Evolutionary conservation across 2,329 filamentous ascomycete species (phyloP).

Genomic region (Fusarium luffae): DNA sequence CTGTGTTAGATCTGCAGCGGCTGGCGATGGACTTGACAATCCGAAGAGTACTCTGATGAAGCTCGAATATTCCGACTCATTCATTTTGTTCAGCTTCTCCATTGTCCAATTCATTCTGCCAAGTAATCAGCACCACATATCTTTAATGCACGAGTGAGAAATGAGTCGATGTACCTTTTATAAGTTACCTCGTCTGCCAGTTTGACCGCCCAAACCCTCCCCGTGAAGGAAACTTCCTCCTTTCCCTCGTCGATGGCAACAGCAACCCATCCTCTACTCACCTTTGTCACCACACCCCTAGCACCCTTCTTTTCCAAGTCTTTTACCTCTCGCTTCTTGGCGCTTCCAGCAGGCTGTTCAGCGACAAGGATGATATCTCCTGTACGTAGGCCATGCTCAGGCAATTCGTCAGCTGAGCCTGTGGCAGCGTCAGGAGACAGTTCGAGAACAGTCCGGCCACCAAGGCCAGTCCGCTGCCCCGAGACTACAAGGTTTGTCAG

Average conservation of each 20-base stretch:
- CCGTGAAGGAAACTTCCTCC: constrained; percentile 58
- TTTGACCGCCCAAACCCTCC: constrained; percentile 72
- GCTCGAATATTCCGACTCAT: constrained; percentile 65
- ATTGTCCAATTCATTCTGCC: constrained; percentile 72
- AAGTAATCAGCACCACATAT: neutral
- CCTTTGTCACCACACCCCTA: constrained; percentile 76
- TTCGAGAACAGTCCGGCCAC: constrained; percentile 90
- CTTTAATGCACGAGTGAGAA: neutral
- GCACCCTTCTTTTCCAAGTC: constrained; percentile 76
- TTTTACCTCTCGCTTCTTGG: constrained; percentile 77
- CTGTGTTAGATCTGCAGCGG: constrained; percentile 54
- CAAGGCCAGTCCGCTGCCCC: constrained; percentile 86
- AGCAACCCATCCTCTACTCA: constrained; percentile 67
- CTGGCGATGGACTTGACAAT: constrained; percentile 62
- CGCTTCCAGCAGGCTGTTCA: constrained; percentile 78
- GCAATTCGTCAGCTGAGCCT: constrained; percentile 62
- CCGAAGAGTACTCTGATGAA: constrained; percentile 74
- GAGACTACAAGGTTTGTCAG: constrained; percentile 79
- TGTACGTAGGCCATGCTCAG: constrained; percentile 78
- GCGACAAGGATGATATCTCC: constrained; percentile 83
- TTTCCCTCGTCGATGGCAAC: constrained; percentile 77
- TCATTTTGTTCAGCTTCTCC: constrained; percentile 68
- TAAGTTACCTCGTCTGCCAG: constrained; percentile 76
- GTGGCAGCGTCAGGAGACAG: constrained; percentile 79
- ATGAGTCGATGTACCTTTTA: constrained; percentile 56